Conservation (phyloP, 495 filamentous ascomycete genomes). For the Tuber calosporum region DNA sequence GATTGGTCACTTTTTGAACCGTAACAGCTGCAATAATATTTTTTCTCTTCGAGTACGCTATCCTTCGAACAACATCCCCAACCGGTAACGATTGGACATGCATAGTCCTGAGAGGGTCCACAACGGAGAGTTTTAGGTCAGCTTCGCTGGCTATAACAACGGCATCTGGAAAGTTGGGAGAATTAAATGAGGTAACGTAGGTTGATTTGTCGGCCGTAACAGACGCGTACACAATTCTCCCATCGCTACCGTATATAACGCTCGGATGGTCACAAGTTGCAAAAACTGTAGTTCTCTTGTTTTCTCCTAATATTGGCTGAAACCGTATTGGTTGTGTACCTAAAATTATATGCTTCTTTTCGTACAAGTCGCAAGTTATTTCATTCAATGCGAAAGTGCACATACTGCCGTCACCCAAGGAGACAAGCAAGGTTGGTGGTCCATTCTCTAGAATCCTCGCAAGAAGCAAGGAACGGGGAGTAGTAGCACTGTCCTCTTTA, state of each 20-base stretch:
- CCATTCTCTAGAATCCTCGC: conserved; percentile 58
- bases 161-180: conserved; percentile 68
- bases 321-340: conserved; percentile 79
- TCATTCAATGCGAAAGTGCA: conserved; percentile 72
- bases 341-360: conserved; percentile 72
- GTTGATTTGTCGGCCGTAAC: conserved; percentile 85
- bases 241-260: conserved; percentile 82
- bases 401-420: conserved; percentile 92
- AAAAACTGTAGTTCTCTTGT: conserved; percentile 69
- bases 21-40: conserved; percentile 82
- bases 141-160: conserved; percentile 70
- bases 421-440: conserved; percentile 68
- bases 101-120: conserved; percentile 78
- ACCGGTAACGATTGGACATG: conserved; percentile 74
- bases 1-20: conserved; percentile 56
- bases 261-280: conserved; percentile 90
- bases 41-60: conserved; percentile 74
- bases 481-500: conserved; percentile 50
- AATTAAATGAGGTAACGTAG: conserved; percentile 72
- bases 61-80: conserved; percentile 73
- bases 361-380: conserved; percentile 53
- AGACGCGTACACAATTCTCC: conserved; percentile 82
- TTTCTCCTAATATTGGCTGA: conserved; percentile 59
- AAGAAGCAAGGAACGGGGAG: conserved; percentile 75
- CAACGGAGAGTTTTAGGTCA: conserved; percentile 69